Percentiles rank a stretch among this genome's conserved stretches.
These are phyloP conservation scores for Beta vulgaris DNA, from an alignment of 148 eudicot genomes.

Conservation along the genomic window DNA sequence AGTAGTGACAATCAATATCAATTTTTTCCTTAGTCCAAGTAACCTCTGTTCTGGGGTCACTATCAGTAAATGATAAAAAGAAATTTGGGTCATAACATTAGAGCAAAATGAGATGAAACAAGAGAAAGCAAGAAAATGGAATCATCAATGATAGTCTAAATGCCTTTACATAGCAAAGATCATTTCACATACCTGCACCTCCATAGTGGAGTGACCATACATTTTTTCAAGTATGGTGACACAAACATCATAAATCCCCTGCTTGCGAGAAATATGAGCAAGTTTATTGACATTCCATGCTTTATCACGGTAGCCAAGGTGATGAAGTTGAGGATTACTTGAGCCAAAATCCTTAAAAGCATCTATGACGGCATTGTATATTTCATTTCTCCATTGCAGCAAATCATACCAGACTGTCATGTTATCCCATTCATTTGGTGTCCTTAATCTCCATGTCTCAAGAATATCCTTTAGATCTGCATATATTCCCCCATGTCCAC, in stretches of 20 bases:
- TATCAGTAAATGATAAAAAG: background rate
- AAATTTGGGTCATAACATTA: background rate
- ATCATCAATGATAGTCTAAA: background rate
- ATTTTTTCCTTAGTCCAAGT: background rate
- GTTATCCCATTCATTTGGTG: constrained; percentile 98
- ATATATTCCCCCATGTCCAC: constrained; percentile 72
- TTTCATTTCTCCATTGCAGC: constrained; percentile 99
- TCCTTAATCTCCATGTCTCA: constrained; percentile 98
- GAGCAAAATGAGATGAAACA: background rate
- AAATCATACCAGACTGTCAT: constrained; percentile 96
- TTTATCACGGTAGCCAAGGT: constrained; percentile 96
- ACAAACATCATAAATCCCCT: constrained; percentile 90
- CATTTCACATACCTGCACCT: constrained; percentile 74
- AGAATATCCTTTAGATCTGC: constrained; percentile 98
- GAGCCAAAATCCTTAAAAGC: constrained; percentile 81
- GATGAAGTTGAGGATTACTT: constrained; percentile 87
- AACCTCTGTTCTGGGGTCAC: background rate
- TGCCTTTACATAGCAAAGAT: background rate
- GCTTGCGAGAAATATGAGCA: constrained; percentile 93
- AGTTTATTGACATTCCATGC: constrained; percentile 99
- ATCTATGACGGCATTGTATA: constrained; percentile 88
- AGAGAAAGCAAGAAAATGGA: background rate
- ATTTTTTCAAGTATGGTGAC: constrained; percentile 89
- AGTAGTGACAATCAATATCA: background rate
- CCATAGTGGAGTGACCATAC: constrained; percentile 99